A percentile compares a stretch with the other conserved stretches of the same genome.
Conservation (phyloP, 805 yeast species). For the Kluyveromyces siamensis region DNA sequence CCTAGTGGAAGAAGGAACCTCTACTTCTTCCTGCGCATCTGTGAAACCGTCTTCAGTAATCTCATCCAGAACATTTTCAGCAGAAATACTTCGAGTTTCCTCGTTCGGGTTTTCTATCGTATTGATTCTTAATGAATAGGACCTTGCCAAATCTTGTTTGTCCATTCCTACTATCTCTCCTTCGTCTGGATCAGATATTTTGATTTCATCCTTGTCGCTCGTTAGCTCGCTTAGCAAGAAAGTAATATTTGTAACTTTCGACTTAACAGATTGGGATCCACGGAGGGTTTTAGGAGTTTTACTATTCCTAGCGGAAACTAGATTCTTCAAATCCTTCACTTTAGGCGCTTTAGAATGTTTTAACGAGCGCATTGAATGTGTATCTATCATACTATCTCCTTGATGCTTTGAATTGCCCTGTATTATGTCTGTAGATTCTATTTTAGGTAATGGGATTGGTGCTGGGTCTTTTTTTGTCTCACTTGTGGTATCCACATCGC, state of each 20-base stretch:
- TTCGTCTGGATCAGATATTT: slow-evolving; percentile 27
- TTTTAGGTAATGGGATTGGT: neutral
- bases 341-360: slow-evolving; percentile 16
- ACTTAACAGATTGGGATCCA: slow-evolving; percentile 29
- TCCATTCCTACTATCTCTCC: slow-evolving; percentile 27
- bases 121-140: slow-evolving; percentile 15
- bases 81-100: slow-evolving; percentile 2
- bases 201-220: slow-evolving; percentile 14
- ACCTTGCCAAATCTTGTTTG: slow-evolving; percentile 23
- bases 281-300: slow-evolving; percentile 7
- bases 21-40: slow-evolving; percentile 24
- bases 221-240: slow-evolving; percentile 26
- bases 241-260: slow-evolving; percentile 29
- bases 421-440: neutral
- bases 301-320: slow-evolving; percentile 6
- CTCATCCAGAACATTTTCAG: neutral
- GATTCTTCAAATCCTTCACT: slow-evolving; percentile 23
- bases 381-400: neutral
- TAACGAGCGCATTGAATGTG: slow-evolving; percentile 4
- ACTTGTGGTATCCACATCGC: neutral
- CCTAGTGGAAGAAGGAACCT: slow-evolving; percentile 15
- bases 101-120: slow-evolving; percentile 11
- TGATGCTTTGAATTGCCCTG: neutral
- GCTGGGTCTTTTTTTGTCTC: neutral
- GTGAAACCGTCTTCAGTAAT: slow-evolving; percentile 19